phyloP scores from a whole-genome alignment of 176 grass and related monocot species.

The Eleusine coracana region DNA sequence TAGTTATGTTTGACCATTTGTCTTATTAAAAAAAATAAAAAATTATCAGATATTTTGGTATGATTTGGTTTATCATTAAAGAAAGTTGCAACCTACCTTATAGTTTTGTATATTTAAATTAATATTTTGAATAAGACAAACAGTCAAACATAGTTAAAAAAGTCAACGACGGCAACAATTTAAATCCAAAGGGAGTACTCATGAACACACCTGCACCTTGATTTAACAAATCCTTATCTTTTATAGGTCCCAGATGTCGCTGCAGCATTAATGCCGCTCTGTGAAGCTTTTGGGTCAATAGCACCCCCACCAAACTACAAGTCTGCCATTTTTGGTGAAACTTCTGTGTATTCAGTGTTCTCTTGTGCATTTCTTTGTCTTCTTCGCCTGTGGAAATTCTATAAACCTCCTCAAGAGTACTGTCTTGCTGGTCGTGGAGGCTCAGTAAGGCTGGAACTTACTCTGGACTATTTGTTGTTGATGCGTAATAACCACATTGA shows the following conservation, averaged over 20 bases:
- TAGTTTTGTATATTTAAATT: no score
- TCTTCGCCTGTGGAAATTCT: slow-evolving; percentile 93
- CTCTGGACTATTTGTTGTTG: slow-evolving; percentile 87
- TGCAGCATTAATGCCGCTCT: slow-evolving; percentile 90
- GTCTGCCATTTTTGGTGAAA: slow-evolving; percentile 66
- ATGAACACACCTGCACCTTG: not conserved
- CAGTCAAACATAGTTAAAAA: no score
- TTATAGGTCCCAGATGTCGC: slow-evolving; percentile 89
- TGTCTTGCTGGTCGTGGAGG: slow-evolving; percentile 82
- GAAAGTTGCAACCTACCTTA: no score
- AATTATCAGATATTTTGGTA: no score
- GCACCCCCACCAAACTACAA: slow-evolving; percentile 70
- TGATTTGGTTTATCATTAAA: no score
- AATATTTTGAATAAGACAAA: no score
- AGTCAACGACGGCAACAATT: no score
- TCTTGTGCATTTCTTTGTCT: slow-evolving; percentile 98
- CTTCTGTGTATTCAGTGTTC: slow-evolving; percentile 86
- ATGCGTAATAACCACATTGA: slow-evolving; percentile 74
- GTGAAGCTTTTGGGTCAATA: slow-evolving; percentile 93
- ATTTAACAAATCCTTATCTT: slow-evolving; percentile 35
- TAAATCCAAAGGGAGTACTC: not conserved
- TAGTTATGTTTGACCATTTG: no score
- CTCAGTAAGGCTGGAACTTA: slow-evolving; percentile 71
- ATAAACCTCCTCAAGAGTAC: slow-evolving; percentile 80
- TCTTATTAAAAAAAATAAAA: no score